These are phyloP conservation scores for Lachancea sp. DNA, from an alignment of 805 yeast genomes.

Conservation along the genomic window DNA sequence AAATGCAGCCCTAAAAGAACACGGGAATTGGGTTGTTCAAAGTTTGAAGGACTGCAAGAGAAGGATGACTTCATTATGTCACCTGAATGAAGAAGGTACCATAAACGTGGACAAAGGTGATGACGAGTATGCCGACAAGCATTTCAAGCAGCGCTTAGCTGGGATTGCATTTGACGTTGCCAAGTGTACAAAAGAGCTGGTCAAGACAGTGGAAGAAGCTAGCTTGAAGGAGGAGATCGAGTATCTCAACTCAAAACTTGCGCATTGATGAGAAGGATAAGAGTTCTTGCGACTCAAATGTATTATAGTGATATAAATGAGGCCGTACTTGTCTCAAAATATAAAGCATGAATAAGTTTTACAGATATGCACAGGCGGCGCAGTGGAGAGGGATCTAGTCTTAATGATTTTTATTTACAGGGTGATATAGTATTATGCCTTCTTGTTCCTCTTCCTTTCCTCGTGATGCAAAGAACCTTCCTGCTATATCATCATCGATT, in stretches of 20 bases:
- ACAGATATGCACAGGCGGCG: too few species aligned
- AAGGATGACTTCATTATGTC: constrained; percentile 71
- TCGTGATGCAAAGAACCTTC: constrained; percentile 1
- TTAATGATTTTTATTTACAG: not conserved
- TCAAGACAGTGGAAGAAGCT: constrained; percentile 93
- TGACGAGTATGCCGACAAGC: constrained; percentile 72
- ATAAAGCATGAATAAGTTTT: too few species aligned
- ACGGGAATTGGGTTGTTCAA: constrained; percentile 86
- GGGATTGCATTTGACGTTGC: constrained; percentile 96
- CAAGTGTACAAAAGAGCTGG: constrained; percentile 90
- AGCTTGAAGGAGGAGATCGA: constrained; percentile 81
- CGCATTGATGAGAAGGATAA: constrained; percentile 5
- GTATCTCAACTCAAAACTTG: constrained; percentile 61
- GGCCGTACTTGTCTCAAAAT: too few species aligned
- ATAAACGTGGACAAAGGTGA: constrained; percentile 37
- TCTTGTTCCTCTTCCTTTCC: not conserved
- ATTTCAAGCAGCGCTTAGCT: constrained; percentile 87
- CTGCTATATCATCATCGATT: not conserved
- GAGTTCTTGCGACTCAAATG: not conserved
- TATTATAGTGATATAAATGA: not conserved
- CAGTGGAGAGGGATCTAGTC: too few species aligned
- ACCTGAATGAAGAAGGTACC: constrained; percentile 30
- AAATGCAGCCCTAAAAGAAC: constrained; percentile 77
- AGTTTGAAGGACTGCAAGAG: constrained; percentile 78
- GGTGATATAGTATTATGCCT: not conserved